Base-by-base conservation (phyloP, 2,329 filamentous ascomycete species). In the Pseudodiploospora longispora region DNA sequence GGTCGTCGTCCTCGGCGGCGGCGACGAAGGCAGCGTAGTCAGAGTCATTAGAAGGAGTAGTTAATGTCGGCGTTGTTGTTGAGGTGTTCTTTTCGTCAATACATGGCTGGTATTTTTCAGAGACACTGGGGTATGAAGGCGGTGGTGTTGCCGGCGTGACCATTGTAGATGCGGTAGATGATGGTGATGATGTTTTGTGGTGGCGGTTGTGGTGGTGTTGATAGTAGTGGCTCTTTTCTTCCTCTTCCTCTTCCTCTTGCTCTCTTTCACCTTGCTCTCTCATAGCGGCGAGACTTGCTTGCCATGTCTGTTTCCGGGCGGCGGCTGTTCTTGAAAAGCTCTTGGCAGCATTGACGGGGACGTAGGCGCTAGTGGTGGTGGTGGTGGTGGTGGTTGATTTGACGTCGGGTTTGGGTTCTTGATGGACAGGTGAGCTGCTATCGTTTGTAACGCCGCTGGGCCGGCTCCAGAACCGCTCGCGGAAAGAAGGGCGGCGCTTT, bases 311-410 rank as follows among this genome's bases (percentile, higher is more conserved):
- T 32, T 27, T 8, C 31, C 19, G 12, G 12, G 30, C 7, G 27
- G 28, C 12, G 28, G 32, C 12, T 12, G 47, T 50, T 40, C 39
- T 32, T 43, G 51, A 49, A 38, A 61, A 61, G 51, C 58, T 58
- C 29, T 54, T 45, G 5, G 59, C 59, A 3, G 59, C 59, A 42
- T 61, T 59, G 27, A 52, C 56, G 2, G 59, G 59, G 27, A 59
- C 51, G 48, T 61, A 61, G 36, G 49, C 40, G 41, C 19, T 19
- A 19, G 19, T 19, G 19, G 19, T 19, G 19, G 19, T 19, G 19
- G 19, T 19, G 19, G 19, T 19, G 19, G 19, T 19, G 19, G 19
- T 19, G 19, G 19, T 19, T 19, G 19, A 19, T 19, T 19, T 19
- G 19, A 19, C 19, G 19, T 19, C 19, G 3, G 19, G 19, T 19